Conservation (phyloP, 306 rosid genomes). For the Rubus parviflorus region DNA sequence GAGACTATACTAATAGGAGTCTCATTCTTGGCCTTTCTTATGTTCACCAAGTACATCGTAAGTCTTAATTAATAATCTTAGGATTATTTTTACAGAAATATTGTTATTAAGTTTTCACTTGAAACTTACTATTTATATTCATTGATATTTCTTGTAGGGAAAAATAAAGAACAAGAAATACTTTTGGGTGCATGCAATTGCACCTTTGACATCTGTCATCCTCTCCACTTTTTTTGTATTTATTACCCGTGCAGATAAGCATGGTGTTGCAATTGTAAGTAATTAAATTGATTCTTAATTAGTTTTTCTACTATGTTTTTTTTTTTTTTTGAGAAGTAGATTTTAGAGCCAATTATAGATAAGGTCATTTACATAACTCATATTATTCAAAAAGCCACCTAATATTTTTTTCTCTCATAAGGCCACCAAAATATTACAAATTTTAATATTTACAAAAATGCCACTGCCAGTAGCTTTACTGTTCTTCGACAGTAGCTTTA, state of each 20-base stretch:
- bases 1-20: conserved; percentile 65
- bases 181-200: conserved; percentile 81
- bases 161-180: conserved; percentile 52
- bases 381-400: too few species aligned
- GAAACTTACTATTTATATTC: neutral
- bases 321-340: too few species aligned
- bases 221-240: conserved; percentile 66
- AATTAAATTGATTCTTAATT: neutral
- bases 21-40: conserved; percentile 63
- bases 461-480: too few species aligned
- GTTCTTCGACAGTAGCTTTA: too few species aligned
- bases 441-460: too few species aligned
- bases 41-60: conserved; percentile 63
- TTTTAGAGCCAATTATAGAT: too few species aligned
- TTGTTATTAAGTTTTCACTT: neutral
- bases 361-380: too few species aligned
- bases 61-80: conserved; percentile 3
- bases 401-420: too few species aligned
- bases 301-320: neutral
- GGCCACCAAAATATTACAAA: too few species aligned
- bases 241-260: conserved; percentile 65
- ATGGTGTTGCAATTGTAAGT: conserved; percentile 78
- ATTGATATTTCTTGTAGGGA: conserved; percentile 42
- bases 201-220: conserved; percentile 75
- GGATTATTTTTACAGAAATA: neutral